A percentile compares a stretch with the other conserved stretches of the same genome.
Evolutionary conservation across 768 basidiomycete genomes (phyloP).

Genomic region (Mycena epipterygia): DNA sequence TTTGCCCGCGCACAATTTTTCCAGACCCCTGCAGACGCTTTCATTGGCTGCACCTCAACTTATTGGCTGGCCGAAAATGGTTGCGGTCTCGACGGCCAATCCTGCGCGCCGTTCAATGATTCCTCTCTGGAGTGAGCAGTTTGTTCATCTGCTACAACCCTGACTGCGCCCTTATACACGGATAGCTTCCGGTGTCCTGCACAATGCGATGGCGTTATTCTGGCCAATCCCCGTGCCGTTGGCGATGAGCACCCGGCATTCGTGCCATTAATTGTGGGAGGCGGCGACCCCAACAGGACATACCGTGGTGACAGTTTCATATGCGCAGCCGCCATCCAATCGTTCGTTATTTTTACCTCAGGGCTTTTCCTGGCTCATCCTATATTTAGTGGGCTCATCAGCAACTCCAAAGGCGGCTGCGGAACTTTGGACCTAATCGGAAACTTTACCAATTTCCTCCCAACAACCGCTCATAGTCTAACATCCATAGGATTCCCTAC

Average conservation of each 20-base stretch:
- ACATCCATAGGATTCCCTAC: constrained; percentile 81
- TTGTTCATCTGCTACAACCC: background rate
- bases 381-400: constrained; percentile 70
- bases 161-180: background rate
- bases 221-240: constrained; percentile 82
- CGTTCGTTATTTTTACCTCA: constrained; percentile 58
- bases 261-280: constrained; percentile 86
- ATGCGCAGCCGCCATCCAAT: constrained; percentile 87
- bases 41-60: constrained; percentile 49
- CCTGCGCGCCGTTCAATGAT: constrained; percentile 75
- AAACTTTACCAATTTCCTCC: constrained; percentile 78
- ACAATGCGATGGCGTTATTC: constrained; percentile 70
- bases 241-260: constrained; percentile 76
- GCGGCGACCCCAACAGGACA: constrained; percentile 77
- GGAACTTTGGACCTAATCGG: constrained; percentile 77
- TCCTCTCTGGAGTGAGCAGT: constrained; percentile 61
- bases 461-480: constrained; percentile 71
- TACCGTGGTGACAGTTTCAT: constrained; percentile 90
- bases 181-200: constrained; percentile 82
- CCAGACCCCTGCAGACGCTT: constrained; percentile 72
- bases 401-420: constrained; percentile 81
- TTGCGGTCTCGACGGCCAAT: constrained; percentile 79
- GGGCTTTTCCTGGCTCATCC: constrained; percentile 26
- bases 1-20: constrained; percentile 81
- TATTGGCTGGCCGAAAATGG: constrained; percentile 76